Percentiles rank a stretch among this genome's conserved stretches.
These are phyloP conservation scores for Yamadazyma diospyri DNA, from an alignment of 1,139 yeast genomes.

Conservation along the genomic window DNA sequence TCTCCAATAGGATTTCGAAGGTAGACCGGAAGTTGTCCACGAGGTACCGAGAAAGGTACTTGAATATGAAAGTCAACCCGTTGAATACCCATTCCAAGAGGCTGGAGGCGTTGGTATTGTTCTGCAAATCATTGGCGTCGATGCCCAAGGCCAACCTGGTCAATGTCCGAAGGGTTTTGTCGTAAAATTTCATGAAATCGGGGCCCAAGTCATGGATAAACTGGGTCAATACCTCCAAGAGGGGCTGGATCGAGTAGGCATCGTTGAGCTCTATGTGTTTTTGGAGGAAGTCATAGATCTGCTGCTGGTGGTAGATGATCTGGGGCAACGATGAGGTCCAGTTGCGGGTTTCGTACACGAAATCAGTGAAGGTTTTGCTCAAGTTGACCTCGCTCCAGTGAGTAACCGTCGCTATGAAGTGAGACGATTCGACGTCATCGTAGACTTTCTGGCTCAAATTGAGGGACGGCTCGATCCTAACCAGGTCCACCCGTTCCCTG, in stretches of 20 bases:
- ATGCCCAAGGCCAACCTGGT: constrained; percentile 47
- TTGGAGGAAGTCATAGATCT: constrained; percentile 55
- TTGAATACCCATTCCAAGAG: constrained; percentile 83
- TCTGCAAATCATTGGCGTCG: constrained; percentile 44
- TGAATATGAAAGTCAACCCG: constrained; percentile 83
- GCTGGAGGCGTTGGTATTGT: constrained; percentile 50
- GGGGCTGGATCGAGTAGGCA: constrained; percentile 71
- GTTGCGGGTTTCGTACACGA: constrained; percentile 53
- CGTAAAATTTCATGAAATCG: constrained; percentile 75
- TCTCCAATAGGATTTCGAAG: constrained; percentile 59
- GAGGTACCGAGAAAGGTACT: constrained; percentile 68
- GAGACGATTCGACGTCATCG: constrained; percentile 69
- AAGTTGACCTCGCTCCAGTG: constrained; percentile 89
- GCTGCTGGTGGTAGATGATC: constrained; percentile 64
- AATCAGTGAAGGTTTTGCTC: constrained; percentile 67
- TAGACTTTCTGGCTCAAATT: constrained; percentile 61
- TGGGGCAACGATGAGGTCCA: constrained; percentile 74
- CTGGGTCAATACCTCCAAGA: constrained; percentile 76
- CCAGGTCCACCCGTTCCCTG: constrained; percentile 76
- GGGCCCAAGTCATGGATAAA: constrained; percentile 92
- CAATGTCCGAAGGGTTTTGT: constrained; percentile 48
- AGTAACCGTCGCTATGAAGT: constrained; percentile 71
- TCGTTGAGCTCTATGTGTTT: constrained; percentile 55
- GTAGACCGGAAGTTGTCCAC: constrained; percentile 66
- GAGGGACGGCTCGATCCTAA: constrained; percentile 80